Base-by-base conservation (phyloP, 495 filamentous ascomycete species). In the Aspergillus carlsbadensis region DNA sequence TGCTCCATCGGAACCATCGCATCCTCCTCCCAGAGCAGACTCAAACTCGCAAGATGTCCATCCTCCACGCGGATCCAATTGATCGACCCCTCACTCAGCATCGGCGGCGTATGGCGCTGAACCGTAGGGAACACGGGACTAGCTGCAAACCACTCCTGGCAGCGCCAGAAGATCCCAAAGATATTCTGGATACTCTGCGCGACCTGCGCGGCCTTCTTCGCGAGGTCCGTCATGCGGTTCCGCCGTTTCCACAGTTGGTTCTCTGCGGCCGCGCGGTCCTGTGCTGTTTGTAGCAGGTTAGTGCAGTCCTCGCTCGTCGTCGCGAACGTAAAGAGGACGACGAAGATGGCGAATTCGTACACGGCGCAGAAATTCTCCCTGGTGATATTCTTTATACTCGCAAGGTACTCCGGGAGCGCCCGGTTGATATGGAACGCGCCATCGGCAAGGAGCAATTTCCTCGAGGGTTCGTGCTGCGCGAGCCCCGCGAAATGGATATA, bases 91-190 rank as follows among this genome's bases (percentile, higher is more conserved):
- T 55, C 42, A n/a, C 15, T 18, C 2, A 47, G 10, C 8, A 14
- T 31, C 1, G 52, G 41, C 3, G 52, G 26, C 5, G 10, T 26
- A 13, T 47, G 40, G n/a, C 52, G 42, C 40, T 40, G 18, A 5
- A 55, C 40, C 6, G 24, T 20, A 0, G 52, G 31, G 2, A 20
- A 20, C 1, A 55, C 14, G 0, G 33, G 42, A 18, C 42, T 17
- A 14, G 33, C 29, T n/a, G 52, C 46, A 14, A 47, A 37, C 52
- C 52, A 55, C 31, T 36, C 42, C 20, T 47, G 52, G n/a, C 33
- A 55, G 20, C 42, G 5, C 52, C 42, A 55, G 42, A 55, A 55
- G 0, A 55, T 55, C 0, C 20, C n/a, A 29, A 55, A 55, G 41
- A 46, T 47, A n/a, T 47, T 37, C 10, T 55, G 41, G 3, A 47